These are phyloP conservation scores for Tephrocybe sp. DNA, from an alignment of 768 basidiomycete genomes.

Conservation along the genomic window DNA sequence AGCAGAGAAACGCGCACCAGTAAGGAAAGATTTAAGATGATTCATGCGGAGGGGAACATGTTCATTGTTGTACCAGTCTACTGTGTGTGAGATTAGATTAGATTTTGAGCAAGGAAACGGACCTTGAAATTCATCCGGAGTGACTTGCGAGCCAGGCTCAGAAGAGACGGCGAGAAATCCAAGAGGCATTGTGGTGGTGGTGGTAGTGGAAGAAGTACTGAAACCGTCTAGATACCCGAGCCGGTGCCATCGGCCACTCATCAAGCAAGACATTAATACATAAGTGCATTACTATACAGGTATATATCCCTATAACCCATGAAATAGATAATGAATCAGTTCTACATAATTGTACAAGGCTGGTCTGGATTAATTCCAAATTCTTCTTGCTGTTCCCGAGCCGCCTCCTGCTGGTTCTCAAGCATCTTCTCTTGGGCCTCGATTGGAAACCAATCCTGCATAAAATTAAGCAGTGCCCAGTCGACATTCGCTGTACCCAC, in stretches of 20 bases:
- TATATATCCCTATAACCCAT: too few relatives aligned
- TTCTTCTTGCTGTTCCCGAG: slow-evolving; percentile 63
- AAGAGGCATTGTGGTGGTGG: slow-evolving; percentile 25
- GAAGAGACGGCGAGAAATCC: slow-evolving; percentile 50
- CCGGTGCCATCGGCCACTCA: slow-evolving; percentile 1
- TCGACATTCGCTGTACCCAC: slow-evolving; percentile 65
- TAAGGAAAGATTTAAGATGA: slow-evolving; percentile 41
- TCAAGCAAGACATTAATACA: background rate
- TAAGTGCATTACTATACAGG: too few relatives aligned
- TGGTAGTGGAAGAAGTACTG: background rate
- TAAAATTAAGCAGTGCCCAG: slow-evolving; percentile 77
- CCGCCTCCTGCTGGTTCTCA: slow-evolving; percentile 73
- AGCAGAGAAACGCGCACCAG: slow-evolving; percentile 43
- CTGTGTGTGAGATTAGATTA: background rate
- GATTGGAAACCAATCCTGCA: slow-evolving; percentile 89
- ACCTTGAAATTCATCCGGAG: slow-evolving; percentile 49
- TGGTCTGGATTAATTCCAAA: slow-evolving; percentile 53
- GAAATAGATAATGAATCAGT: too few relatives aligned
- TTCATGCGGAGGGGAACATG: slow-evolving; percentile 51
- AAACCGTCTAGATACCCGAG: background rate
- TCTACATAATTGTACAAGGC: slow-evolving; percentile 30
- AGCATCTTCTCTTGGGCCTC: slow-evolving; percentile 75
- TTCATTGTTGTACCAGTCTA: slow-evolving; percentile 57
- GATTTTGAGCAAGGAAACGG: background rate
- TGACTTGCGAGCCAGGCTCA: slow-evolving; percentile 38